These are phyloP conservation scores for Wallemia ichthyophaga DNA, from an alignment of 1,284 basidiomycete species.

Conservation along the genomic window DNA sequence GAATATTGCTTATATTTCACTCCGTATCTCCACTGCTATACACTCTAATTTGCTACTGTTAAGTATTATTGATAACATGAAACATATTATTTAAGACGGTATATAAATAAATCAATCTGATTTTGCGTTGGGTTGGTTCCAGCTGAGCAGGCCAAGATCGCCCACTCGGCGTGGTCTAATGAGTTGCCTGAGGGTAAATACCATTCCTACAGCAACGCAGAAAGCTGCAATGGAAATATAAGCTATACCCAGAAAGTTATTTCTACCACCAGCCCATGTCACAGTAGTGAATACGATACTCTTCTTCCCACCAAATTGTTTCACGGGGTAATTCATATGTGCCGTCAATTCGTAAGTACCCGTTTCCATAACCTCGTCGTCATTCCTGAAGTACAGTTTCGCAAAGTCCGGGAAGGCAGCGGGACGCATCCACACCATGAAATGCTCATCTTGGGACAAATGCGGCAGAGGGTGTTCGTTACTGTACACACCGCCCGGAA, in stretches of 20 bases:
- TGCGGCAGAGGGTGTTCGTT: slow-evolving; percentile 37
- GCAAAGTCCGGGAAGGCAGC: slow-evolving; percentile 88
- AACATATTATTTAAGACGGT: background rate
- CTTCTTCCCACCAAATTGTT: slow-evolving; percentile 75
- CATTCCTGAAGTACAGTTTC: slow-evolving; percentile 79
- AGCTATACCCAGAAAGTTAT: slow-evolving; percentile 86
- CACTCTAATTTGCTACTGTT: background rate
- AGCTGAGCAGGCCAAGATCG: background rate
- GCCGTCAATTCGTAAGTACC: slow-evolving; percentile 52
- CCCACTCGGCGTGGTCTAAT: slow-evolving; percentile 38
- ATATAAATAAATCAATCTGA: background rate
- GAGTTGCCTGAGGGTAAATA: slow-evolving; percentile 69
- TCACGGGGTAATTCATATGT: slow-evolving; percentile 75
- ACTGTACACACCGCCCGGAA: slow-evolving; percentile 39
- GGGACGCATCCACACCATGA: slow-evolving; percentile 99
- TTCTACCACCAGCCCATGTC: slow-evolving; percentile 93
- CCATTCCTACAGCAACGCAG: slow-evolving; percentile 58
- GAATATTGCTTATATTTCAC: background rate
- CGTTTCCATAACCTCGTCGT: slow-evolving; percentile 33
- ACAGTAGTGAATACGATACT: slow-evolving; percentile 87
- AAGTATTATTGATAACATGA: no score
- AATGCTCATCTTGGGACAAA: slow-evolving; percentile 54
- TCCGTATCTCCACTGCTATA: background rate
- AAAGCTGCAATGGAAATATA: slow-evolving; percentile 69
- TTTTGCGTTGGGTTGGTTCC: background rate